Conservation (phyloP, 177 flowering plant genomes). For the Vitis hybrid region DNA sequence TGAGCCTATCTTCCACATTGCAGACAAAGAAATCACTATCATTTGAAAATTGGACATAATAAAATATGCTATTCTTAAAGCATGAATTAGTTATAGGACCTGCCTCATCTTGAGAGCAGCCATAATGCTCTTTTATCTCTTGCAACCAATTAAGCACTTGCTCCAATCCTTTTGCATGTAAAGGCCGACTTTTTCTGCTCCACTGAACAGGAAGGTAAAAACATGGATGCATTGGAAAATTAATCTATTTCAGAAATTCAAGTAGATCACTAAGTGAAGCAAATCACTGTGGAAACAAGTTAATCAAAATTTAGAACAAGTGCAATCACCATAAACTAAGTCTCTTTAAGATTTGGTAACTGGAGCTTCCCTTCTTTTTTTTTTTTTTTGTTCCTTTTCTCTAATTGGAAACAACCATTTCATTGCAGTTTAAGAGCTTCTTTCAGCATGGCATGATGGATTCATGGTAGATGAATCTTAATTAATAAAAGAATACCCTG, state of each 20-base stretch:
- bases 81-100: conserved; percentile 37
- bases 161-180: conserved; percentile 74
- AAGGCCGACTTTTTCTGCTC: conserved; percentile 75
- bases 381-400: no score
- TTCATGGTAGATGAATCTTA: no score
- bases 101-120: conserved; percentile 48
- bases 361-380: no score
- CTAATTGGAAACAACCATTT: no score
- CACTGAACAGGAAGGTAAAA: conserved; percentile 48
- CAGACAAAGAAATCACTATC: conserved; percentile 11
- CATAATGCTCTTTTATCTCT: conserved; percentile 40
- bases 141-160: conserved; percentile 71
- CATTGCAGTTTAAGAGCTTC: no score
- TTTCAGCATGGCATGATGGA: no score
- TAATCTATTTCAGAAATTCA: neutral
- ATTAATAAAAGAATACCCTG: neutral
- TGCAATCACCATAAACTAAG: no score
- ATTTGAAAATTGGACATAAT: conserved; percentile 8
- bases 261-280: neutral
- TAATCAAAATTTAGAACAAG: no score
- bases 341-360: no score
- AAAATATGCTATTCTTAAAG: conserved; percentile 3
- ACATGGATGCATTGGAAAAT: neutral
- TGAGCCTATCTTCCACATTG: conserved; percentile 40
- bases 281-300: neutral